Conservation (phyloP, 495 filamentous ascomycete genomes). For the Aspergillus cavernicola region DNA sequence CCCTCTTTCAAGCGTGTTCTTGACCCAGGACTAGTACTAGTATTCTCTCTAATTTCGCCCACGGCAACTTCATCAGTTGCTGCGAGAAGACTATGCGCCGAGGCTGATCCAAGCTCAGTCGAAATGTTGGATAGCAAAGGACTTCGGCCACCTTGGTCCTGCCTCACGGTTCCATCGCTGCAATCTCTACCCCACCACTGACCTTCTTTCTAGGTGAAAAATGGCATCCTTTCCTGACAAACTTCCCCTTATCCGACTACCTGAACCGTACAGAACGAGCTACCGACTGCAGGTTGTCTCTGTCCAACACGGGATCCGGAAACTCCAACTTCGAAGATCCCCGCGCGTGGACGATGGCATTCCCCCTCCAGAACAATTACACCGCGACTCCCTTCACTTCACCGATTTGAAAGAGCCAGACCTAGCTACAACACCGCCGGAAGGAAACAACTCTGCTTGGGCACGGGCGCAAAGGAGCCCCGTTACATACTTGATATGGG, state of each 20-base stretch:
- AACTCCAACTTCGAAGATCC: constrained; percentile 19
- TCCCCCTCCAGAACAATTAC: constrained; percentile 20
- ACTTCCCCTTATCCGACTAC: constrained; percentile 20
- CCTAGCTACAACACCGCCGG: constrained; percentile 13
- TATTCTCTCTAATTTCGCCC: not conserved
- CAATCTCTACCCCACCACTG: not conserved
- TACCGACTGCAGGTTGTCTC: constrained; percentile 19
- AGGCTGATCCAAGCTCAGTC: not conserved
- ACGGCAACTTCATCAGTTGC: not conserved
- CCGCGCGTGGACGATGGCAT: constrained; percentile 19
- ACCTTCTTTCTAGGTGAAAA: not conserved
- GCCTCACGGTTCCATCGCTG: not conserved
- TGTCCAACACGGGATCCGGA: constrained; percentile 13
- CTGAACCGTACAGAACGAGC: constrained; percentile 24
- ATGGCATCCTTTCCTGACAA: constrained; percentile 5
- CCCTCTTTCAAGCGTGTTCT: not conserved
- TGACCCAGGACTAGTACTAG: not conserved
- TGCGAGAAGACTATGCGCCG: not conserved
- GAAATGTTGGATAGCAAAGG: not conserved
- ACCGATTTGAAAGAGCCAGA: constrained; percentile 18
- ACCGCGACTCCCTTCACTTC: constrained; percentile 22
- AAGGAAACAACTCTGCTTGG: constrained; percentile 37
- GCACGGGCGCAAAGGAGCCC: constrained; percentile 33
- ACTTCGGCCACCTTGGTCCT: not conserved
- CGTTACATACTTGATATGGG: constrained; percentile 27